These are phyloP conservation scores for Oryza meyeriana DNA, from an alignment of 176 grass and related monocot genomes.

Conservation along the genomic window DNA sequence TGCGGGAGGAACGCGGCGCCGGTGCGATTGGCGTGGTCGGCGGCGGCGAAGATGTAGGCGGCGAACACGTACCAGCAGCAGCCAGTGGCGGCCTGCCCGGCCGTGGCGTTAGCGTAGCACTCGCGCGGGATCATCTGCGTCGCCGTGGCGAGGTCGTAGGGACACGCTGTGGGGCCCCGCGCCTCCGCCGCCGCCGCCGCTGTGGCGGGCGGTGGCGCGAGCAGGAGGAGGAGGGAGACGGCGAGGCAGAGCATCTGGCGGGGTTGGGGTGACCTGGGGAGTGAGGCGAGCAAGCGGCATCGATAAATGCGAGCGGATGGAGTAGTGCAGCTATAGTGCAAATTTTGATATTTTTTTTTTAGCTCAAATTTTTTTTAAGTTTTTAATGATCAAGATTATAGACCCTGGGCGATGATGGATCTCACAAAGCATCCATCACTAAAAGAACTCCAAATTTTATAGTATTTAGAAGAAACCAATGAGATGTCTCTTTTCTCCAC, in stretches of 20 bases:
- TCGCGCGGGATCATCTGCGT: conserved; percentile 41
- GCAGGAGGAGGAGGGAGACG: conserved; percentile 17
- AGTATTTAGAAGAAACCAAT: too few relatives aligned
- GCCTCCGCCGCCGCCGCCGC: background rate
- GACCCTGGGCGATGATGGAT: too few relatives aligned
- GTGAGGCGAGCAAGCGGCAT: background rate
- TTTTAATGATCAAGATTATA: too few relatives aligned
- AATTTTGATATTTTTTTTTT: background rate
- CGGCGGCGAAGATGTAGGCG: conserved; percentile 49
- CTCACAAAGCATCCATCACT: too few relatives aligned
- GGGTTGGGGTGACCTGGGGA: background rate
- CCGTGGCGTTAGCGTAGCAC: conserved; percentile 62
- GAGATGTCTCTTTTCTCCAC: too few relatives aligned
- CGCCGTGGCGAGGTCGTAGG: conserved; percentile 52
- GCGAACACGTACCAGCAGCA: conserved; percentile 77
- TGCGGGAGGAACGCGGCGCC: conserved; percentile 51
- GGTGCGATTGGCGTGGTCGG: conserved; percentile 43
- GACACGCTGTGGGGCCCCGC: conserved; percentile 1
- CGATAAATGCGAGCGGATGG: background rate
- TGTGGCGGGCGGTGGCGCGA: background rate
- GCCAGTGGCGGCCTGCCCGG: conserved; percentile 20
- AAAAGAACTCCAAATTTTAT: too few relatives aligned
- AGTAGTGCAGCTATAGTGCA: background rate
- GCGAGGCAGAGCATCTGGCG: conserved; percentile 19
- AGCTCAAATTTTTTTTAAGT: too few relatives aligned